Evolutionary conservation across 179 eudicot genomes (phyloP), one percentile per base, ranked within the genome.

Genomic region (Beta lomatogona): DNA sequence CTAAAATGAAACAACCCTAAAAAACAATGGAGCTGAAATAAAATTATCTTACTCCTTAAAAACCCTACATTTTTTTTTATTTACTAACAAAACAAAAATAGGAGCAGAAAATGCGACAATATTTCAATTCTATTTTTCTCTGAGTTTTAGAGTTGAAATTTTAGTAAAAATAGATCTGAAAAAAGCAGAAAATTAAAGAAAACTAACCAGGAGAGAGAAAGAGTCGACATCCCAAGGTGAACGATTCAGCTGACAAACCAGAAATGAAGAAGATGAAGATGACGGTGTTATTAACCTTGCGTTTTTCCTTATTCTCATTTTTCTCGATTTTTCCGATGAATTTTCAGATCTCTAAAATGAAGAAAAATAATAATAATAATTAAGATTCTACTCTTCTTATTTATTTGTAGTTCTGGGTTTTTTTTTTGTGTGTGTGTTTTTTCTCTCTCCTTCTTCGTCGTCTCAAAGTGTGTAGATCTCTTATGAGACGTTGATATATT

Each of bases 201-300:
- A 78, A 13, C 4, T 19, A 36, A 85, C 87, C 87, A 81, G 82
- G 28, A 77, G 72, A 21, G 87, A 83, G 77, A 84, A 86, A 48
- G 83, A 78, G 22, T 86, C 83, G 41, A 82, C 87, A 85, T 94
- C 93, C 98, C 97, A 94, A 46, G 97, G 97, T 11, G 92, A 86
- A 67, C 88, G 91, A 83, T 89, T 89, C 36, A 90, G 93, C 81
- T 86, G 90, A 19, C 97, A 93, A 28, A 87, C 71, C 12, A 88
- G 85, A 14, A 85, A 73, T 36, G 86, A 53, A 7, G 87, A 79
- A 44, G 84, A 57, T 0, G 82, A 65, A 5, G 83, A 45, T 14
- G 75, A 21, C 0, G 81, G 73, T 6, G 73, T 50, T 72, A 65
- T 6, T 19, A 81, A 68, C 80, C 73, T 82, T n/a, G 80, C 82